A percentile compares a stretch with the other conserved stretches of the same genome.
phyloP scores from a whole-genome alignment of 1,284 basidiomycete genomes.

The Jaminaea rosea region DNA sequence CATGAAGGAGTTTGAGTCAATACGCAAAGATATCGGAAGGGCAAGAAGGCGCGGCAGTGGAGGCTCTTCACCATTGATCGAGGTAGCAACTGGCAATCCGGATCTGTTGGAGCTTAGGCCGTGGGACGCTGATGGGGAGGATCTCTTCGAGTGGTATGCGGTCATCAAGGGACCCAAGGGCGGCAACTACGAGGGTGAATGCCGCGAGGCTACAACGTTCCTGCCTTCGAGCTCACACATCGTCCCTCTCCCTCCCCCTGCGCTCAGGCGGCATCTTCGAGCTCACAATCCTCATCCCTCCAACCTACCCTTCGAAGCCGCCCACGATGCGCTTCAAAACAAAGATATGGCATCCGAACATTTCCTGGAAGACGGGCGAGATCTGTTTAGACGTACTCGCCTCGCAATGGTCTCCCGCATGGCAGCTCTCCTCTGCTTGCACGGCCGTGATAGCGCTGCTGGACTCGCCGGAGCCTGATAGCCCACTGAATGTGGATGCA shows the following conservation, averaged over 20 bases:
- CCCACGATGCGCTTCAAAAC: slow-evolving; percentile 35
- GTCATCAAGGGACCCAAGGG: slow-evolving; percentile 17
- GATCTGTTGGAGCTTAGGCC: slow-evolving; percentile 32
- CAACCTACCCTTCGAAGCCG: slow-evolving; percentile 39
- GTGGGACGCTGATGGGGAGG: slow-evolving; percentile 25
- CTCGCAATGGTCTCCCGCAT: slow-evolving; percentile 45
- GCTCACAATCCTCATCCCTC: slow-evolving; percentile 26
- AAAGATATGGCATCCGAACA: slow-evolving; percentile 42
- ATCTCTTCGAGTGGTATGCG: slow-evolving; percentile 40
- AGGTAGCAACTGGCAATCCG: slow-evolving; percentile 13
- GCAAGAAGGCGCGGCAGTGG: neutral
- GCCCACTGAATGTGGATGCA: slow-evolving; percentile 47
- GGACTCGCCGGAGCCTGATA: slow-evolving; percentile 43
- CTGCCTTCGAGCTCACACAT: neutral
- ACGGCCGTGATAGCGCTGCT: slow-evolving; percentile 42
- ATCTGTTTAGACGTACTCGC: slow-evolving; percentile 46
- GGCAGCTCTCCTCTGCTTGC: slow-evolving; percentile 40
- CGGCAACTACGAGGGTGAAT: slow-evolving; percentile 22
- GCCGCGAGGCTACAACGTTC: too few species aligned
- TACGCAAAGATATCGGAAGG: slow-evolving; percentile 13
- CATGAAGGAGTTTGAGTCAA: slow-evolving; percentile 25
- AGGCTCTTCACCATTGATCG: neutral
- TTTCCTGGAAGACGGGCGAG: slow-evolving; percentile 41
- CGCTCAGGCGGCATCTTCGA: slow-evolving; percentile 21
- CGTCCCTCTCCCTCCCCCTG: neutral